Base-by-base conservation (phyloP, 805 yeast genomes). In the Candida khao-thaluensis region DNA sequence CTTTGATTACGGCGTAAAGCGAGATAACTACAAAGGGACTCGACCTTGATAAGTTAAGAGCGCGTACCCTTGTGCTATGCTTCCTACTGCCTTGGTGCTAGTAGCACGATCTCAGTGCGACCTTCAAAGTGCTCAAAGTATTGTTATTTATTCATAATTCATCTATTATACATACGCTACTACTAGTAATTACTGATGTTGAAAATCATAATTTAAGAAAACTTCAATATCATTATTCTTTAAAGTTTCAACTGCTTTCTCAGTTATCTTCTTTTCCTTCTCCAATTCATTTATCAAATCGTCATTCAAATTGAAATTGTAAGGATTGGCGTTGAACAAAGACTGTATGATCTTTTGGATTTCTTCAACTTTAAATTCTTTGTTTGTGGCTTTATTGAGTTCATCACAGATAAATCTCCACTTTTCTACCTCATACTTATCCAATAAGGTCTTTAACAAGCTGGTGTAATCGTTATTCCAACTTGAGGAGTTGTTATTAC, bases 351-450 rank as follows among this genome's bases (percentile, higher is more conserved):
- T 53, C 25, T 74, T 79, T 37, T 82, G 73, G 43, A 85, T 72
- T 45, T 79, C 82, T 22, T 57, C 64, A 20, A 74, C 72, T 11
- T 78, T 62, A 49, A 76, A 76, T 33, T 59, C 51, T 48, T 75
- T 76, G 14, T 79, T 78, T 1, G 77, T 71, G 16, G 66, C 64
- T 45, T 79, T 76, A 38, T 74, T 71, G 41, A 84, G 65, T 51
- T 84, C 89, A 26, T 70, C 61, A 10, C 85, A 69, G n/a, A 85
- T 67, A 50, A 67, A 80, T 34, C 70, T 64, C 84, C 88, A 80
- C 52, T 84, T 84, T 43, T 81, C 87, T 29, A 74, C 47, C 51
- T 84, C 91, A 1, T 83, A 88, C 30, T 75, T 80, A 52, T 84
- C 90, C 7, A 83, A 59, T n/a, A 79, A 48, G 12, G 54, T 54